phyloP scores from a whole-genome alignment of 192 early-diverging fungal species.

The Backusella tuberculispora region DNA sequence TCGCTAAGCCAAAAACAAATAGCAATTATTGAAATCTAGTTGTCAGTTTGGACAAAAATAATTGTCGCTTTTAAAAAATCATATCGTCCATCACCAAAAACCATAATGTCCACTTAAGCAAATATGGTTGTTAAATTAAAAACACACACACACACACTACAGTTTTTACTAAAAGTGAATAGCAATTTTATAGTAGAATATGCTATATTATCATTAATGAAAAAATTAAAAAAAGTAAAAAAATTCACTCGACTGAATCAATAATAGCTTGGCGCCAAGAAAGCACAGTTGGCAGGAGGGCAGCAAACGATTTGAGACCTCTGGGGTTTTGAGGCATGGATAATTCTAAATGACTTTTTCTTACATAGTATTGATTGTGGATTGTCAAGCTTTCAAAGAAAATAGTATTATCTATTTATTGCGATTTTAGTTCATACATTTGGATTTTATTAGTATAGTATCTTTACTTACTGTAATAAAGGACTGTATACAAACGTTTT shows the following conservation, averaged over 20 bases:
- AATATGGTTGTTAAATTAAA: too few species aligned
- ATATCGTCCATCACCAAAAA: too few species aligned
- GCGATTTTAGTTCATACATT: not conserved
- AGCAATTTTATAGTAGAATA: too few species aligned
- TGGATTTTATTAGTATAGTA: not conserved
- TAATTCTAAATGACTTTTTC: conserved; percentile 9
- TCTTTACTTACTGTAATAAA: not conserved
- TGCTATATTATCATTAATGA: too few species aligned
- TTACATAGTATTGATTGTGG: conserved; percentile 12
- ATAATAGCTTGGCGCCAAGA: conserved; percentile 3
- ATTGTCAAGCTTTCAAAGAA: conserved; percentile 16
- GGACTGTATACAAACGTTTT: not conserved
- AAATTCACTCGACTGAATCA: not conserved
- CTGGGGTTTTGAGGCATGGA: not conserved
- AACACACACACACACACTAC: too few species aligned
- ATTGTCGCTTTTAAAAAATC: too few species aligned
- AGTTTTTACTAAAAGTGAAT: too few species aligned
- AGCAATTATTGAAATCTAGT: too few species aligned
- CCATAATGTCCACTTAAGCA: too few species aligned
- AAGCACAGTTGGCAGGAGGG: conserved; percentile 10
- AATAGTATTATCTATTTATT: not conserved
- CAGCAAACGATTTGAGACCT: conserved; percentile 2
- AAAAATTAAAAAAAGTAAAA: too few species aligned
- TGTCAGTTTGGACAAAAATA: too few species aligned
- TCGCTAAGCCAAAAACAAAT: too few species aligned